Evolutionary conservation across 768 basidiomycete genomes (phyloP).

Genomic region (Mycena floridula): DNA sequence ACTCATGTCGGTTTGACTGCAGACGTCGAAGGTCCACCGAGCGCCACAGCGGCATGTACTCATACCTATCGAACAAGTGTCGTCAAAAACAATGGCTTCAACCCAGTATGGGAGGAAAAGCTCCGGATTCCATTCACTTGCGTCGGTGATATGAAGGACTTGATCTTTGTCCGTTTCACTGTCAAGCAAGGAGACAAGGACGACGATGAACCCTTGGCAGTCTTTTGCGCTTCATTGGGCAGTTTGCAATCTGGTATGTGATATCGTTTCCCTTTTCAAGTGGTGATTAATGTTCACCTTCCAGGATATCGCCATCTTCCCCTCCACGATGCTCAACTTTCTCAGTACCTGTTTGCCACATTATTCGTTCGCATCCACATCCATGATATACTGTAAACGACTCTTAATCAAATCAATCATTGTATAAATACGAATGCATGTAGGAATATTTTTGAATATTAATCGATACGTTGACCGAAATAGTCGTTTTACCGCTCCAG

Average conservation of each 20-base stretch:
- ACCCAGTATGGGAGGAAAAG: conserved; percentile 79
- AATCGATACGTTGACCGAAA: neutral
- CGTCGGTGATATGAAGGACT: conserved; percentile 66
- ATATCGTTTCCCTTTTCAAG: neutral
- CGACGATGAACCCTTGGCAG: conserved; percentile 59
- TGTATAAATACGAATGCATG: too few relatives aligned
- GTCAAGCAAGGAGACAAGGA: conserved; percentile 62
- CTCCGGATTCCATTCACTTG: conserved; percentile 71
- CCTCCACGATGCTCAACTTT: conserved; percentile 80
- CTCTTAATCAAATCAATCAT: too few relatives aligned
- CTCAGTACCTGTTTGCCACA: conserved; percentile 91
- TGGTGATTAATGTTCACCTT: neutral
- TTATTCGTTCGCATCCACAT: conserved; percentile 74
- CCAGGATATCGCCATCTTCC: conserved; percentile 88
- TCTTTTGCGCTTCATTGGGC: conserved; percentile 68
- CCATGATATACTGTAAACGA: too few relatives aligned
- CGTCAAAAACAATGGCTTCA: conserved; percentile 87
- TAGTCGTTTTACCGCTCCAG: too few relatives aligned
- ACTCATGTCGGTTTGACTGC: conserved; percentile 1
- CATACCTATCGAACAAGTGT: conserved; percentile 52
- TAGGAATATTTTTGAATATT: neutral
- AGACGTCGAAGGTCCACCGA: neutral
- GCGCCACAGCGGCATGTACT: conserved; percentile 29
- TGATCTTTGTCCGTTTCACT: conserved; percentile 79
- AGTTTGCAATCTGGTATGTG: conserved; percentile 56